Conservation (phyloP, 1,284 basidiomycete genomes). For the Earliella scabrosa region DNA sequence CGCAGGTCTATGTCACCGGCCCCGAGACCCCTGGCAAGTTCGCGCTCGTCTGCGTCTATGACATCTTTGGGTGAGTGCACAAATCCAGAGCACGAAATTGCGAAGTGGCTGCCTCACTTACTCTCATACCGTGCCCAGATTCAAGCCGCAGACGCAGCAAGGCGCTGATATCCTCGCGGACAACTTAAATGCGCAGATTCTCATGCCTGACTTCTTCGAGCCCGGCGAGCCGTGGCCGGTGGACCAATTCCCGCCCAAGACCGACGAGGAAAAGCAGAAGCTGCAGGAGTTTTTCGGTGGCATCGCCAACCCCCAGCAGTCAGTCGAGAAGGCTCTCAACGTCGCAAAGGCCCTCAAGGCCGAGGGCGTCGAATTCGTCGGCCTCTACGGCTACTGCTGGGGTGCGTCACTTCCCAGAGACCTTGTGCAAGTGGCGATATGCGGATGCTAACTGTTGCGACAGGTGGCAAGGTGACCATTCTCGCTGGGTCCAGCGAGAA, state of each 20-base stretch:
- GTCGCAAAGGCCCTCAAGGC: constrained; percentile 51
- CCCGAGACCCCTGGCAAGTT: constrained; percentile 46
- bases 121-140: constrained; percentile 41
- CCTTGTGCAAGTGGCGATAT: too few relatives aligned
- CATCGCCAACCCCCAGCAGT: constrained; percentile 48
- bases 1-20: constrained; percentile 56
- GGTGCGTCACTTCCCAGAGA: constrained; percentile 46
- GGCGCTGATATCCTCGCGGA: constrained; percentile 66
- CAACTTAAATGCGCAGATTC: constrained; percentile 52
- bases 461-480: constrained; percentile 60
- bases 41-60: constrained; percentile 62
- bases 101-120: too few relatives aligned
- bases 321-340: constrained; percentile 48
- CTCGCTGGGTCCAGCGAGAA: constrained; percentile 36
- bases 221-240: constrained; percentile 53
- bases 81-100: not conserved
- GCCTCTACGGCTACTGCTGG: constrained; percentile 65
- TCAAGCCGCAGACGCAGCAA: constrained; percentile 62
- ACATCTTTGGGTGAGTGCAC: constrained; percentile 63
- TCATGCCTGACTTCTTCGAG: constrained; percentile 73
- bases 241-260: constrained; percentile 56
- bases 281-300: constrained; percentile 60
- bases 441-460: too few relatives aligned
- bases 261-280: constrained; percentile 50
- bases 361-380: constrained; percentile 52